Conservation (phyloP, 768 basidiomycete genomes). For the Psilocybe cyanescens region DNA sequence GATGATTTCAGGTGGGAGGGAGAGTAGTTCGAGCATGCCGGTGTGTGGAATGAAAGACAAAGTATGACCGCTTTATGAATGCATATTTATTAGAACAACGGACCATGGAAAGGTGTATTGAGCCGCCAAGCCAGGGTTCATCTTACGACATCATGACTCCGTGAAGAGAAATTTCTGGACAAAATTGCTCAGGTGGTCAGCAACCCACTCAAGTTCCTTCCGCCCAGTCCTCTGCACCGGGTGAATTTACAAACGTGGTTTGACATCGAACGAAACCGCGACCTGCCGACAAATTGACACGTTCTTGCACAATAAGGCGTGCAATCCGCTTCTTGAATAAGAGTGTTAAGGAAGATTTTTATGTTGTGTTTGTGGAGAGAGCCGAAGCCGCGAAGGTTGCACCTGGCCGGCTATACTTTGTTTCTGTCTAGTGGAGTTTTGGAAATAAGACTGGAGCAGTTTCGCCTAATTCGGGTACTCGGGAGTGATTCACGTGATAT, state of each 20-base stretch:
- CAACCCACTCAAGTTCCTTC: conserved; percentile 3
- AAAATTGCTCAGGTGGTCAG: conserved; percentile 1
- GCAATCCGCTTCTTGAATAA: neutral
- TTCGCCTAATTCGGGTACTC: neutral
- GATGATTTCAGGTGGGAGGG: conserved; percentile 21
- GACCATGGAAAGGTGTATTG: conserved; percentile 4
- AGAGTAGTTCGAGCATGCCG: conserved; percentile 19
- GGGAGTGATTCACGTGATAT: neutral
- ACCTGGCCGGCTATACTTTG: neutral
- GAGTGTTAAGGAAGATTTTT: neutral
- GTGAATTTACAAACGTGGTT: neutral
- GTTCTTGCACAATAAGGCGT: neutral
- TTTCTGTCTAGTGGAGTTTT: neutral
- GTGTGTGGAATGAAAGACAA: neutral
- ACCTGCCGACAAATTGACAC: neutral
- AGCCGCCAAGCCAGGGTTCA: conserved; percentile 6
- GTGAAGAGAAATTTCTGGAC: neutral
- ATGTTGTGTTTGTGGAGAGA: no score
- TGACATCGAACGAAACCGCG: neutral
- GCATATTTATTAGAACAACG: neutral
- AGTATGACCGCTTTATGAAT: neutral
- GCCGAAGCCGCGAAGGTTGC: neutral
- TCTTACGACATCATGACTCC: conserved; percentile 3
- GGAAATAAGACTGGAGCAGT: no score
- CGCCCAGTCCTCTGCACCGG: neutral